Evolutionary conservation across 2,329 filamentous ascomycete species (phyloP).

Genomic region (Bipolaris bicolor): DNA sequence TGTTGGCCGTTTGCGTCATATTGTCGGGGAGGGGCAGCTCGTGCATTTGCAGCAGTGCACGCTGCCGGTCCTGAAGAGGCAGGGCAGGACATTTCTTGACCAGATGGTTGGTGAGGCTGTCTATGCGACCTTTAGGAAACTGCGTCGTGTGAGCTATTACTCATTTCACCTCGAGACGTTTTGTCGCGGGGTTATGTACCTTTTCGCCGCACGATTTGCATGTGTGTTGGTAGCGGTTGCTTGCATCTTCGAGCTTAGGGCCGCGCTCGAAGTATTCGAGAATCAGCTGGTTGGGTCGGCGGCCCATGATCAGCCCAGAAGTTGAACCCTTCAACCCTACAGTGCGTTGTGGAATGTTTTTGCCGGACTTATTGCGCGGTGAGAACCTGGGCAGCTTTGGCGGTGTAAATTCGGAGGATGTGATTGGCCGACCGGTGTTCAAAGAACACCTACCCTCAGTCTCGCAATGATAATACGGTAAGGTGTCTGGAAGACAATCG

Average conservation of each 20-base stretch:
- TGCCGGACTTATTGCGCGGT: conserved; percentile 18
- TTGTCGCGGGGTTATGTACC: conserved; percentile 38
- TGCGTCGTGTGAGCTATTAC: conserved; percentile 37
- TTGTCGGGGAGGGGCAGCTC: conserved; percentile 62
- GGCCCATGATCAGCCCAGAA: conserved; percentile 65
- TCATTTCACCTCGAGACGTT: conserved; percentile 8
- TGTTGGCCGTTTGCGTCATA: conserved; percentile 34
- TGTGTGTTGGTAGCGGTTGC: conserved; percentile 89
- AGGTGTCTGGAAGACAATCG: background rate
- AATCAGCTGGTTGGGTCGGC: conserved; percentile 83
- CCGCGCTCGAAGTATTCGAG: conserved; percentile 88
- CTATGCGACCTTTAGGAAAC: conserved; percentile 87
- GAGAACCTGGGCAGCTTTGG: conserved; percentile 10
- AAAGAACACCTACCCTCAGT: background rate
- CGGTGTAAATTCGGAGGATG: background rate
- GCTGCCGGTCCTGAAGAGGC: conserved; percentile 74
- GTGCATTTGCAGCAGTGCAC: conserved; percentile 74
- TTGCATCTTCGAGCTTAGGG: conserved; percentile 83
- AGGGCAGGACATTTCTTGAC: conserved; percentile 87
- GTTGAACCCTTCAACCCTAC: conserved; percentile 9
- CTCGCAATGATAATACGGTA: background rate
- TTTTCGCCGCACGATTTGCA: conserved; percentile 88
- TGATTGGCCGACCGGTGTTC: background rate
- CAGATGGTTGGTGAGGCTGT: conserved; percentile 80
- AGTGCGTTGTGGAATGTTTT: conserved; percentile 16